Evolutionary conservation across 352 stramenopile species (phyloP).

Genomic region (Globisporangium heterothallicum): DNA sequence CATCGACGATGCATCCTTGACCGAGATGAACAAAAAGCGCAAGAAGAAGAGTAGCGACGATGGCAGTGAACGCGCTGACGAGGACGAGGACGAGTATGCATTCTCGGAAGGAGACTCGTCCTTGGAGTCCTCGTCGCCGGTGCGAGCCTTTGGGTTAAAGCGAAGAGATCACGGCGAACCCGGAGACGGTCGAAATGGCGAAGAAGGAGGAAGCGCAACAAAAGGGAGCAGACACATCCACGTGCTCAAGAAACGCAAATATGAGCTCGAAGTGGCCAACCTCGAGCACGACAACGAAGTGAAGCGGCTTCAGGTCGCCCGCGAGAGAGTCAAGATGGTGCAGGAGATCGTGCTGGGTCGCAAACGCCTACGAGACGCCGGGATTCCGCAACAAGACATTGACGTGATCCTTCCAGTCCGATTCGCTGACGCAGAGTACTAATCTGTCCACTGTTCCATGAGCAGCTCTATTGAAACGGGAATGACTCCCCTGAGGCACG

Average conservation of each 20-base stretch:
- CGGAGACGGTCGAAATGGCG: conserved; percentile 46
- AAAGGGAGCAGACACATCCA: conserved; percentile 19
- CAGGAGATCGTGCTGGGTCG: conserved; percentile 6
- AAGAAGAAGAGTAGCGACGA: neutral
- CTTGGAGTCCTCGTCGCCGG: conserved; percentile 22
- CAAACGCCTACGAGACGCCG: conserved; percentile 4
- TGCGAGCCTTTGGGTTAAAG: too few species aligned
- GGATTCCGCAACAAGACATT: neutral
- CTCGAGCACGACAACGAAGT: conserved; percentile 64
- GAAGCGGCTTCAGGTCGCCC: conserved; percentile 68
- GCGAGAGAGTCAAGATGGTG: conserved; percentile 34
- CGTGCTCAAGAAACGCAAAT: conserved; percentile 1
- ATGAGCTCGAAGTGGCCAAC: conserved; percentile 64
- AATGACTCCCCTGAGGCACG: too few species aligned
- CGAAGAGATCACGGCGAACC: too few species aligned
- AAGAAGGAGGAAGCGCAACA: conserved; percentile 63
- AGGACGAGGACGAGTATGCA: neutral
- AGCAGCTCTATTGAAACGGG: too few species aligned
- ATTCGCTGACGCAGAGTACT: neutral
- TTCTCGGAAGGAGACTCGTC: neutral
- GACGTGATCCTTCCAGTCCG: neutral
- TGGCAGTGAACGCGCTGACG: neutral
- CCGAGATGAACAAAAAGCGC: neutral
- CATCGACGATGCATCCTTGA: neutral
- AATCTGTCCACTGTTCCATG: too few species aligned